Evolutionary conservation across 371 early-diverging fungal genomes (phyloP).

Genomic region (Saksenaea vasiformis): DNA sequence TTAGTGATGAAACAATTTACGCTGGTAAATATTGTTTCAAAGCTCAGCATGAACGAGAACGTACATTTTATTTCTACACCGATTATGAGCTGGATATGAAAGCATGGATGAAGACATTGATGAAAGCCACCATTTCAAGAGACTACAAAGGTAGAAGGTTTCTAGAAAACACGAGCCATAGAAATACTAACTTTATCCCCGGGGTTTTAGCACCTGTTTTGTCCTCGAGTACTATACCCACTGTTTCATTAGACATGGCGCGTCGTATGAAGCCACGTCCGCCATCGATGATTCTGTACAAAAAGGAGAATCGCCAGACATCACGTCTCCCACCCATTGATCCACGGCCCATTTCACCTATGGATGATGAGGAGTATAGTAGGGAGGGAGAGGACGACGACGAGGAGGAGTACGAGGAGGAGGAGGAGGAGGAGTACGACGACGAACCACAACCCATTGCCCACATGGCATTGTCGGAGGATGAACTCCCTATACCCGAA

Average conservation of each 20-base stretch:
- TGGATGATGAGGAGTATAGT: background rate
- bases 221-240: slow-evolving; percentile 68
- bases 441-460: slow-evolving; percentile 15
- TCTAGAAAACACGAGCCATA: background rate
- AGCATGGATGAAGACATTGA: slow-evolving; percentile 69
- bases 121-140: slow-evolving; percentile 73
- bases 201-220: slow-evolving; percentile 59
- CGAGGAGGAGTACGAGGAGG: background rate
- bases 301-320: slow-evolving; percentile 7
- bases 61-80: slow-evolving; percentile 67
- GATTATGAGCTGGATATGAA: slow-evolving; percentile 58
- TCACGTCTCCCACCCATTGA: background rate
- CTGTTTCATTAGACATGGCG: slow-evolving; percentile 65
- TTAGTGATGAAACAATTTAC: slow-evolving; percentile 54
- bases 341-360: background rate
- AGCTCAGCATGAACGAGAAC: slow-evolving; percentile 53
- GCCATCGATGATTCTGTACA: slow-evolving; percentile 52
- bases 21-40: slow-evolving; percentile 67
- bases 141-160: slow-evolving; percentile 44
- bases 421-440: slow-evolving; percentile 8
- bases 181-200: background rate
- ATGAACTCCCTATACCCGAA: slow-evolving; percentile 4
- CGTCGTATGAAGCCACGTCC: slow-evolving; percentile 66
- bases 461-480: slow-evolving; percentile 10
- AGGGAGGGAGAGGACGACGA: background rate